phyloP scores from a whole-genome alignment of 73 alveolate species.

The Uronychia binucleata region DNA sequence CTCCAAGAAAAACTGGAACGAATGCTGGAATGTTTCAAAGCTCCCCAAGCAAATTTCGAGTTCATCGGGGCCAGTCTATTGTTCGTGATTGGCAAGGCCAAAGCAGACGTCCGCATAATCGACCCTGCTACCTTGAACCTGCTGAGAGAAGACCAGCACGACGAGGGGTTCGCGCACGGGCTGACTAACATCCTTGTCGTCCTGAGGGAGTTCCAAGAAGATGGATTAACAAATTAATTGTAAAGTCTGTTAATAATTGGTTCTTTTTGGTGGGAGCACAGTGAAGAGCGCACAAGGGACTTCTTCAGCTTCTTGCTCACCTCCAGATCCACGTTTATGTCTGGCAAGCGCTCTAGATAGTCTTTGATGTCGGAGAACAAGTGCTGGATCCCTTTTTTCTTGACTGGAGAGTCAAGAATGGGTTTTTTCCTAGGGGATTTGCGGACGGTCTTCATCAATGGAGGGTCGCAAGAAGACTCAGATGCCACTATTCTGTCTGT shows the following conservation, averaged over 20 bases:
- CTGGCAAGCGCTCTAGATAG: not conserved
- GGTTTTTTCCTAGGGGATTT: not conserved
- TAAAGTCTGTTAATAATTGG: not conserved
- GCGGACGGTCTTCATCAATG: not conserved
- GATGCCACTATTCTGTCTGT: not conserved
- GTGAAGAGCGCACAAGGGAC: not conserved
- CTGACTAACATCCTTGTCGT: not conserved
- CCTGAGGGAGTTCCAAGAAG: not conserved
- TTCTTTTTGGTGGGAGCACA: not conserved
- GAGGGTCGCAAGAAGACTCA: too few species aligned
- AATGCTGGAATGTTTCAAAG: not conserved
- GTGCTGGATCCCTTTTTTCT: not conserved
- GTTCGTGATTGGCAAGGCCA: not conserved
- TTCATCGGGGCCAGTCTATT: not conserved
- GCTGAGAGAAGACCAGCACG: not conserved
- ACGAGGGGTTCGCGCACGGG: not conserved
- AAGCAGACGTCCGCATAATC: not conserved
- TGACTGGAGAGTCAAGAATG: not conserved
- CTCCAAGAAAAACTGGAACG: not conserved
- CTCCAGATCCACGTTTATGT: not conserved
- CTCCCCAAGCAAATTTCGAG: not conserved
- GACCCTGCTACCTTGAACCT: not conserved
- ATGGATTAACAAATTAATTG: not conserved
- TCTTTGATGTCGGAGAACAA: not conserved
- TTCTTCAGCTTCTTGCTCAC: not conserved